phyloP scores from a whole-genome alignment of 1,284 basidiomycete genomes.

The Marasmius tenuissimus region DNA sequence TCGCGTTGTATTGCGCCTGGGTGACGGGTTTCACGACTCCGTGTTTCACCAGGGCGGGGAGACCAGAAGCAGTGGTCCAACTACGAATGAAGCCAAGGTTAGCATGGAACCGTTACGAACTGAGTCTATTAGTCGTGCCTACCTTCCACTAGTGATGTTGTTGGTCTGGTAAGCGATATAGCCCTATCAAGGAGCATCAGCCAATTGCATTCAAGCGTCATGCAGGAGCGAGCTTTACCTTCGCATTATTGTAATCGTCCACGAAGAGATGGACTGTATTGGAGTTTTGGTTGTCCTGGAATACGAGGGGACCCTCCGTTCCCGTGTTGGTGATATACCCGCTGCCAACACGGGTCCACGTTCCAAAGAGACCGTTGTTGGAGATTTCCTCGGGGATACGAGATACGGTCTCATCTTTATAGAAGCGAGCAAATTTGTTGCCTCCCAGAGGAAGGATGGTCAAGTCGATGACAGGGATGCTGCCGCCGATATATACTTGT shows the following conservation, averaged over 20 bases:
- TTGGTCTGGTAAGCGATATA: conserved; percentile 14
- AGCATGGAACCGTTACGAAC: too few relatives aligned
- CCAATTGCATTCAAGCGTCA: background rate
- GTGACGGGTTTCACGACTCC: conserved; percentile 10
- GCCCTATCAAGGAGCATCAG: background rate
- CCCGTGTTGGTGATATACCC: conserved; percentile 2
- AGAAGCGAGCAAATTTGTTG: conserved; percentile 8
- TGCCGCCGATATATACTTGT: conserved; percentile 9
- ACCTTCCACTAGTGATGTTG: conserved; percentile 3
- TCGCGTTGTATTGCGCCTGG: conserved; percentile 9
- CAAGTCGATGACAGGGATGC: conserved; percentile 13
- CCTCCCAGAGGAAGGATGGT: conserved; percentile 11
- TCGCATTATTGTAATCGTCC: conserved; percentile 9
- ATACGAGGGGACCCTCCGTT: conserved; percentile 14
- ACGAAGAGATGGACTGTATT: conserved; percentile 9
- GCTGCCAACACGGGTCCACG: conserved; percentile 8
- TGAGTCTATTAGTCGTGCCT: background rate
- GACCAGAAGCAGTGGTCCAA: background rate
- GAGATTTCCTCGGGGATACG: conserved; percentile 10
- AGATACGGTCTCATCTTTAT: conserved; percentile 12
- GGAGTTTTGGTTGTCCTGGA: conserved; percentile 11
- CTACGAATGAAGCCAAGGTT: background rate
- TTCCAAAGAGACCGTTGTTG: conserved; percentile 8
- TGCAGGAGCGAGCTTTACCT: background rate
- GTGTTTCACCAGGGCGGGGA: conserved; percentile 9